Evolutionary conservation across 257 asterid species (phyloP).

Genomic region (Gentiana dahurica): DNA sequence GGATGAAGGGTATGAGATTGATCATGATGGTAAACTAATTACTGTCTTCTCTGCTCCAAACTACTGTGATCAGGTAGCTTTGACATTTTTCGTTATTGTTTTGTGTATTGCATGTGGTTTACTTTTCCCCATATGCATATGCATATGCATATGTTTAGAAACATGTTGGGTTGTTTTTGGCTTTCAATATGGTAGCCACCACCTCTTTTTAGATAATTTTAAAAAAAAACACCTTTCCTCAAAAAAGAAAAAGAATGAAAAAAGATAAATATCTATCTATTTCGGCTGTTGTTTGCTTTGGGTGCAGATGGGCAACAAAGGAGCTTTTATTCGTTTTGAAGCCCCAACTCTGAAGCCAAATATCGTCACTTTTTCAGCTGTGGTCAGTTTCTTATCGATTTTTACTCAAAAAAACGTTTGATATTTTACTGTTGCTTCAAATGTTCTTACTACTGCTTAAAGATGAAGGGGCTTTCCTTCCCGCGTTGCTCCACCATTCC

Average conservation of each 20-base stretch:
- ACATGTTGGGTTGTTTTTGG: too few relatives aligned
- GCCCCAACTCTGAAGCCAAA: constrained; percentile 88
- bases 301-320: constrained; percentile 96
- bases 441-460: not conserved
- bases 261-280: too few relatives aligned
- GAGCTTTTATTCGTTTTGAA: constrained; percentile 93
- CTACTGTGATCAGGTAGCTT: constrained; percentile 92
- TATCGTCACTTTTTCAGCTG: constrained; percentile 80
- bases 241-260: too few relatives aligned
- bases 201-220: too few relatives aligned
- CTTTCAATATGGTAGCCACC: too few relatives aligned
- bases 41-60: constrained; percentile 99
- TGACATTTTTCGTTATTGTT: too few relatives aligned
- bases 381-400: constrained; percentile 50
- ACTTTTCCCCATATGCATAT: too few relatives aligned
- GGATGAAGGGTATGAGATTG: constrained; percentile 96
- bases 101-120: too few relatives aligned
- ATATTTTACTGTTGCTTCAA: not conserved
- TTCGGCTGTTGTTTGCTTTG: constrained; percentile 11
- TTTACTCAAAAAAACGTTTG: not conserved
- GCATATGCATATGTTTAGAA: too few relatives aligned
- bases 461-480: too few relatives aligned
- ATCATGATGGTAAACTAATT: constrained; percentile 94
- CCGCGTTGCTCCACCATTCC: too few relatives aligned
- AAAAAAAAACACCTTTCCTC: too few relatives aligned